phyloP scores from a whole-genome alignment of 768 basidiomycete species.

The Polyporus arcularius region DNA sequence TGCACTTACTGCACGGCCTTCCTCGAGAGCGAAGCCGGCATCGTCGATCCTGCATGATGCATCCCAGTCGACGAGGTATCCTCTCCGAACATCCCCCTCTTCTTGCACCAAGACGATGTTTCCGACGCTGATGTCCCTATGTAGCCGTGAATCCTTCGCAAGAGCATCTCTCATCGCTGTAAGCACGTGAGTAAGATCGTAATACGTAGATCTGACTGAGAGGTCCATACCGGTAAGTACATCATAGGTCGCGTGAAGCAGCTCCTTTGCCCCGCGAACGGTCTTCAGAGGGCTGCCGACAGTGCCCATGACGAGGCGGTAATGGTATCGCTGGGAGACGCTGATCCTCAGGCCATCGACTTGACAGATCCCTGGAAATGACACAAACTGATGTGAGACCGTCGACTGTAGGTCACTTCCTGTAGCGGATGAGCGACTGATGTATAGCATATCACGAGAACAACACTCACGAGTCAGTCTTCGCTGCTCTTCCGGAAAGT shows the following conservation, averaged over 20 bases:
- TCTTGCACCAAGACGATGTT: too few species aligned
- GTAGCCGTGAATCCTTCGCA: too few species aligned
- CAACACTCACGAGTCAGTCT: neutral
- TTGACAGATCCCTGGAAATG: neutral
- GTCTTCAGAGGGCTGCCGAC: neutral
- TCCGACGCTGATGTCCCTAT: too few species aligned
- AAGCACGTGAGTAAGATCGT: neutral
- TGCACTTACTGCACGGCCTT: too few species aligned
- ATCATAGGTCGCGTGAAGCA: conserved; percentile 6
- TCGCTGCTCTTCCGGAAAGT: neutral
- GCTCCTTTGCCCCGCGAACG: conserved; percentile 7
- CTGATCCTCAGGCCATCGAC: neutral
- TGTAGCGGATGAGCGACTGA: conserved; percentile 24
- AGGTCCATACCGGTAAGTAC: conserved; percentile 5
- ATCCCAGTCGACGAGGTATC: too few species aligned
- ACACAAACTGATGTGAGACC: neutral
- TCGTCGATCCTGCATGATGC: too few species aligned
- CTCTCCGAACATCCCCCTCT: too few species aligned
- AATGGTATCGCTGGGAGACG: neutral
- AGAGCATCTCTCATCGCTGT: too few species aligned
- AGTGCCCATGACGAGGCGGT: conserved; percentile 4
- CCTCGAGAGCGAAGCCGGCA: too few species aligned
- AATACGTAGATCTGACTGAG: too few species aligned
- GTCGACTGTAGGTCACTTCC: neutral
- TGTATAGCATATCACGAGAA: neutral